phyloP scores from a whole-genome alignment of 1,284 basidiomycete genomes.

The Porogramme epimiltina region DNA sequence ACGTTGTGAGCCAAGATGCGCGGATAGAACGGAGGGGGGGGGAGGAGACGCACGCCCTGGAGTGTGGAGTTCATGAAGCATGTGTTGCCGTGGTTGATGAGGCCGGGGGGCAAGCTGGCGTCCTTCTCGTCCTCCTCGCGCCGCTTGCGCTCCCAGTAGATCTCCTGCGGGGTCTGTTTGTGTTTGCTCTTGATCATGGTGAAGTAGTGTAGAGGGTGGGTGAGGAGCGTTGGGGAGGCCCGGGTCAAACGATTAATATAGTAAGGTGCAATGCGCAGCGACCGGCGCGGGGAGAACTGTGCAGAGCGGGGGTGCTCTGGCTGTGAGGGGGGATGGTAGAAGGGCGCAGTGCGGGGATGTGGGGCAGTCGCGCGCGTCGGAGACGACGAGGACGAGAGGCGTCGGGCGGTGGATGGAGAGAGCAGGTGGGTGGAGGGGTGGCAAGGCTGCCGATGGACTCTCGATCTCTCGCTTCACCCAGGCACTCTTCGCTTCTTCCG shows the following conservation, averaged over 20 bases:
- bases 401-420: neutral
- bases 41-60: slow-evolving; percentile 49
- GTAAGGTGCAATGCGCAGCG: slow-evolving; percentile 18
- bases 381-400: slow-evolving; percentile 1
- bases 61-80: slow-evolving; percentile 94
- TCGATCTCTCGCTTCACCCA: neutral
- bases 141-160: slow-evolving; percentile 57
- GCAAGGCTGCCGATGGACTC: slow-evolving; percentile 6
- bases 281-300: slow-evolving; percentile 7
- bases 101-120: slow-evolving; percentile 69
- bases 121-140: slow-evolving; percentile 62
- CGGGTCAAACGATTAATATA: slow-evolving; percentile 5
- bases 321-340: too few relatives aligned
- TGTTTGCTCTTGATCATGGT: slow-evolving; percentile 61
- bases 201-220: neutral
- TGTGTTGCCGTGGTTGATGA: slow-evolving; percentile 87
- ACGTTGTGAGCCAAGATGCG: neutral
- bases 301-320: neutral
- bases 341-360: slow-evolving; percentile 8
- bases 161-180: slow-evolving; percentile 56
- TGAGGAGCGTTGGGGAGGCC: neutral
- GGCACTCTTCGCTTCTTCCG: neutral
- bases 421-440: neutral
- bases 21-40: neutral
- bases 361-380: slow-evolving; percentile 11